Evolutionary conservation across 495 filamentous ascomycete species (phyloP).

Genomic region (Staphylotrichum tortipilum): DNA sequence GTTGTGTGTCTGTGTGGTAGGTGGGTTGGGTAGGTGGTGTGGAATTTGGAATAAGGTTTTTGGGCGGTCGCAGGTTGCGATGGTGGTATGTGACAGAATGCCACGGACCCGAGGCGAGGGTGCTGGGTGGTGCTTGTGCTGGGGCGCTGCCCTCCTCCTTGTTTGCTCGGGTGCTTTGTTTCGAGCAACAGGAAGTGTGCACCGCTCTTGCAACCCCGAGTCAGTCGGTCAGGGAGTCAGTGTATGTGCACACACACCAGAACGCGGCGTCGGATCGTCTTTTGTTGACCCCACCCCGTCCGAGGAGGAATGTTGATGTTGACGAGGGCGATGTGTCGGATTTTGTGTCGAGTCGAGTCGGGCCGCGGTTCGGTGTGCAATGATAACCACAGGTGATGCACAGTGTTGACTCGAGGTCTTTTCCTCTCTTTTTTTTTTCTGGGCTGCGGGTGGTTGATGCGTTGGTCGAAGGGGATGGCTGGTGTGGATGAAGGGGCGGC

Average conservation of each 20-base stretch:
- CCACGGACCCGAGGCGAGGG: no score
- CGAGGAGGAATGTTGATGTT: neutral
- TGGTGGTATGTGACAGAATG: constrained; percentile 1
- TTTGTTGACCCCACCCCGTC: constrained; percentile 4
- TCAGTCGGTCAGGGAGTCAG: no score
- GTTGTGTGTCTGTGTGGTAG: neutral
- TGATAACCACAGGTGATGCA: constrained; percentile 2
- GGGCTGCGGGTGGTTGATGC: neutral
- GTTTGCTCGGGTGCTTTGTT: neutral
- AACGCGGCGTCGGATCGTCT: neutral
- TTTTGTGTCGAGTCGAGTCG: neutral
- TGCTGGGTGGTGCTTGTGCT: no score
- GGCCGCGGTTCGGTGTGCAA: neutral
- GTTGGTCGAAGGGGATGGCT: constrained; percentile 1
- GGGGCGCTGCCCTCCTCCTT: neutral
- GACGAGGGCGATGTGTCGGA: neutral
- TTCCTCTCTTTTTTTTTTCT: constrained; percentile 9
- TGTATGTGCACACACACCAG: no score
- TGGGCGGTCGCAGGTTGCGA: no score
- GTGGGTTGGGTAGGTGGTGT: neutral
- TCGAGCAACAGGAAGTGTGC: neutral
- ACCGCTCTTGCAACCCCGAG: no score
- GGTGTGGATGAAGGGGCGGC: constrained; percentile 2
- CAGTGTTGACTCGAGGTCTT: constrained; percentile 4
- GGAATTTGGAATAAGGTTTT: no score